Base-by-base conservation (phyloP, 306 rosid genomes). In the Gynostemma pentaphyllum region DNA sequence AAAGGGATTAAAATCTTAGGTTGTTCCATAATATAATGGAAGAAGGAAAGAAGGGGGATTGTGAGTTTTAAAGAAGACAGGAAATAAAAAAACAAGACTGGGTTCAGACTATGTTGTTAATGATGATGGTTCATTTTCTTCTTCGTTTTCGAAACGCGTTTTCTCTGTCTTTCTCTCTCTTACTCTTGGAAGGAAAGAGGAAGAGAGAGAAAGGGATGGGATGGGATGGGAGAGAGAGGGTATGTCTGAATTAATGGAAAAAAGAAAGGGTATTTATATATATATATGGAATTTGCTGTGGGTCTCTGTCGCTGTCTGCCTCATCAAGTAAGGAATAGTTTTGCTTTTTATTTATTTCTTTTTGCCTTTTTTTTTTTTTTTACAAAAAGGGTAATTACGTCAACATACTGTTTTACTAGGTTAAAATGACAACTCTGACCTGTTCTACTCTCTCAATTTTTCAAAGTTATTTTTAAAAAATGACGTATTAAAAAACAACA, bases 141-240 rank as follows among this genome's bases (percentile, higher is more conserved):
- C 61, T 49, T 21, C 48, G 18, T 68, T 36, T 3, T 27, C 54
- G 4, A 61, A 26, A 69, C 75, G 48, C 79, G 72, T 52, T 42
- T 75, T 64, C 18, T 39, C 49, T 49, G 66, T 19, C 30, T 60
- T 30, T 51, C 57, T 24, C 29, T 53, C 70, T 61, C 30, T 66
- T 50, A 22, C 23, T 42, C 28, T 59, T 30, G 44, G 67, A 59
- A 39, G 15, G 9, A 34, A 22, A 59, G 10, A 32, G 34, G 30
- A 23, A 16, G n/a, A n/a, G n/a, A n/a, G n/a, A n/a, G n/a, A n/a
- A n/a, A n/a, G n/a, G n/a, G n/a, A n/a, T n/a, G n/a, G n/a, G n/a
- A n/a, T n/a, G n/a, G n/a, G n/a, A n/a, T n/a, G n/a, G n/a, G 16
- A 22, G 71, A 45, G 15, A 16, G 54, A 59, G 59, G 72, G 70